A percentile compares a stretch with the other conserved stretches of the same genome.
Conservation (phyloP, 2,329 filamentous ascomycete species). For the Coniochaeta prunicola region DNA sequence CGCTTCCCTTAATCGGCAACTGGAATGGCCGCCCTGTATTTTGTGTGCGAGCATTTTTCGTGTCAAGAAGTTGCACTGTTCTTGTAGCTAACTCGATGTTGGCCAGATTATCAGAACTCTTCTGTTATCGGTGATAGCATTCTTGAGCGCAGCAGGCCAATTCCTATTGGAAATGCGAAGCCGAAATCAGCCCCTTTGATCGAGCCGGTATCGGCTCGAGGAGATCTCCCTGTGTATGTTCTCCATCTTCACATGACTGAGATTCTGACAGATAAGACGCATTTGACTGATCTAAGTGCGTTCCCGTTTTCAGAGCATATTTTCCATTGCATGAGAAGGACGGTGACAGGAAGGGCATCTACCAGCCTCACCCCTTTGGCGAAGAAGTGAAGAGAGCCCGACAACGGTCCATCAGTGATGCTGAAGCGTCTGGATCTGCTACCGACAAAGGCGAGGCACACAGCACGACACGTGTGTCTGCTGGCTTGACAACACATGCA, state of each 20-base stretch:
- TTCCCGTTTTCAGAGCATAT: conserved; percentile 41
- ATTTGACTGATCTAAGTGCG: not conserved
- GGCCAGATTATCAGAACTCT: not conserved
- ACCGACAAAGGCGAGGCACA: not conserved
- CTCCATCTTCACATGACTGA: not conserved
- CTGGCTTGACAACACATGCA: not conserved
- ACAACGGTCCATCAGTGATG: conserved; percentile 17
- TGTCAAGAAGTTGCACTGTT: not conserved
- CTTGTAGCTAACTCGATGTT: not conserved
- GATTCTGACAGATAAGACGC: not conserved
- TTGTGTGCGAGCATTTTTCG: not conserved
- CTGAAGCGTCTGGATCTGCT: not conserved
- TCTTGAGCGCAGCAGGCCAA: not conserved
- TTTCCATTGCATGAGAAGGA: conserved; percentile 47
- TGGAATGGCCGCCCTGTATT: not conserved
- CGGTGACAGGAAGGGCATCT: conserved; percentile 38
- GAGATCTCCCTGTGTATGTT: conserved; percentile 51
- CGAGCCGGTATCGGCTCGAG: conserved; percentile 48
- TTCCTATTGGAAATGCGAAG: conserved; percentile 5
- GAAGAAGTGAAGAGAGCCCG: conserved; percentile 31
- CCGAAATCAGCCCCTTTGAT: conserved; percentile 12
- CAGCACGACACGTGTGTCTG: not conserved
- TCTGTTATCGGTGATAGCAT: too few species aligned
- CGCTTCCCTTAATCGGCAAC: too few species aligned
- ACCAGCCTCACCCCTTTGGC: conserved; percentile 45